Evolutionary conservation across 2,329 filamentous ascomycete genomes (phyloP), one percentile per base, ranked within the genome.

Genomic region (Furcasterigmium sp.): DNA sequence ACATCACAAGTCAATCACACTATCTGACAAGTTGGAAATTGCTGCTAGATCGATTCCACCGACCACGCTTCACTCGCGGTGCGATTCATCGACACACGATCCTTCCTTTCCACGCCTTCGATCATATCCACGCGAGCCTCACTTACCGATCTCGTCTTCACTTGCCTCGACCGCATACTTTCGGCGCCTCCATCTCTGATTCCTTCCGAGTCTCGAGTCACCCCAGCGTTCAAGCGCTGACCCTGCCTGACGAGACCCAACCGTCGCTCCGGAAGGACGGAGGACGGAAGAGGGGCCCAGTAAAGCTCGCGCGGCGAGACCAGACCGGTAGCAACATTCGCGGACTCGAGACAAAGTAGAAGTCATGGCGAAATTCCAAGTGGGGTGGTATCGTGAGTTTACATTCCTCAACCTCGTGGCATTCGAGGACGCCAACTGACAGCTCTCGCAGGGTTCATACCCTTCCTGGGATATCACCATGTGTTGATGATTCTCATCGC

Each of bases 401-500:
- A 23, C 26, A 29, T 36, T 34, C 39, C 35, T 41, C 30, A n/a
- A 18, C 19, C n/a, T 19, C 26, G 10, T 30, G 32, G 18, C 21
- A 32, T 17, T 15, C 21, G 37, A 32, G 11, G 11, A 32, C 17
- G 19, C 50, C 45, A 36, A 45, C 41, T 36, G 18, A 18, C 15
- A 9, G 29, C 39, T 38, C 37, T 35, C 30, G 5, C 48, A 82
- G 81, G 80, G 59, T 80, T 77, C 55, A 68, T 85, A 61, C 82
- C 82, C 53, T 85, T 85, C 60, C 72, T 85, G 46, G 82, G 82
- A 53, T 85, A 85, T 59, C 82, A 85, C 61, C 80, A 98, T 80
- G 85, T 97, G 52, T 79, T 98, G 64, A 98, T 98, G 93, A 89
- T 98, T 56, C 72, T 98, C 53, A 95, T 98, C 60, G 91, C 87